Conservation (phyloP, 2,329 filamentous ascomycete genomes). For the Penicillium decumbens region DNA sequence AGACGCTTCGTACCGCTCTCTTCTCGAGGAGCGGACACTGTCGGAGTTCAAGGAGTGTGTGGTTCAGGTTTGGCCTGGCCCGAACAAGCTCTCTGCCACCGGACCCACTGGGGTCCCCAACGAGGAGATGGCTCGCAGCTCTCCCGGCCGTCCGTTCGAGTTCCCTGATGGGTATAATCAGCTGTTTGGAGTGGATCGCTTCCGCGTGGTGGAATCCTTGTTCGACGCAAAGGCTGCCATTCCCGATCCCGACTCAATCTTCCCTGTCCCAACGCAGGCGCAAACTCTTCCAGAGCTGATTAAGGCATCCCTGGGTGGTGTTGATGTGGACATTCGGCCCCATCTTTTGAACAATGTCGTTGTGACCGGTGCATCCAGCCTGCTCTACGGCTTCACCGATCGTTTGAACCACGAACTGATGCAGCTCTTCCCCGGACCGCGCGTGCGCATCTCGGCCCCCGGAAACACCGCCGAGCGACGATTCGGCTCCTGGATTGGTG, state of each 20-base stretch:
- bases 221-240: slow-evolving; percentile 82
- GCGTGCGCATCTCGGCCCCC: slow-evolving; percentile 83
- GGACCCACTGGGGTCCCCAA: slow-evolving; percentile 56
- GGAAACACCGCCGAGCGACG: slow-evolving; percentile 82
- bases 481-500: slow-evolving; percentile 93
- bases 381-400: slow-evolving; percentile 89
- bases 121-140: slow-evolving; percentile 67
- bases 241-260: slow-evolving; percentile 42
- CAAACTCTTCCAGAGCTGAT: slow-evolving; percentile 84
- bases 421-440: slow-evolving; percentile 73
- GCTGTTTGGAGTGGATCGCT: slow-evolving; percentile 85
- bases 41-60: slow-evolving; percentile 98
- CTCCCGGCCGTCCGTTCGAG: slow-evolving; percentile 84
- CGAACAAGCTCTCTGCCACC: slow-evolving; percentile 58
- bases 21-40: slow-evolving; percentile 88
- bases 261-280: slow-evolving; percentile 57
- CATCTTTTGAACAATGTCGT: slow-evolving; percentile 84
- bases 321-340: slow-evolving; percentile 84
- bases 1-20: slow-evolving; percentile 67
- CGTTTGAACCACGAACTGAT: slow-evolving; percentile 80
- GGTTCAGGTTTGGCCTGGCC: slow-evolving; percentile 86
- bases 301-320: slow-evolving; percentile 67
- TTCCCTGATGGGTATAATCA: slow-evolving; percentile 97
- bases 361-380: slow-evolving; percentile 79
- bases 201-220: slow-evolving; percentile 78